phyloP scores from a whole-genome alignment of 148 eudicot genomes.

The Vaccinium vitisidaea region DNA sequence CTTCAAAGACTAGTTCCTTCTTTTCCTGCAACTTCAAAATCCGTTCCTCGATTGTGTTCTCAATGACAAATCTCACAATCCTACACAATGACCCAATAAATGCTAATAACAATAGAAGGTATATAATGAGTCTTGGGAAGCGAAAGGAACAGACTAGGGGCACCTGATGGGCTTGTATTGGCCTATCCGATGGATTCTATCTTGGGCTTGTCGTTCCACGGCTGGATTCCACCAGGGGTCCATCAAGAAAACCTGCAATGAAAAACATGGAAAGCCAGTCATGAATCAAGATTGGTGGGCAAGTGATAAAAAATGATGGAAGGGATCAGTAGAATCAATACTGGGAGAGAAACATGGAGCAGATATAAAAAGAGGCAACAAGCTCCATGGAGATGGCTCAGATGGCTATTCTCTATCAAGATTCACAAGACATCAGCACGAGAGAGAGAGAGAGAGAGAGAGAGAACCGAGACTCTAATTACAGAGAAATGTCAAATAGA shows the following conservation, averaged over 20 bases:
- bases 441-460: neutral
- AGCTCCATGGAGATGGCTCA: conserved; percentile 9
- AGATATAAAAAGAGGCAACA: neutral
- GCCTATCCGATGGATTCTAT: conserved; percentile 91
- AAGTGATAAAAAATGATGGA: neutral
- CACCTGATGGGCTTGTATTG: conserved; percentile 92
- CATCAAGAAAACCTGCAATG: conserved; percentile 84
- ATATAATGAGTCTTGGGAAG: neutral
- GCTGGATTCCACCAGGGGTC: conserved; percentile 99
- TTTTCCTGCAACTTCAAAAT: conserved; percentile 88
- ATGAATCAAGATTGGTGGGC: neutral
- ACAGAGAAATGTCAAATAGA: neutral
- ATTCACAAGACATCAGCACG: neutral
- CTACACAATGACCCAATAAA: conserved; percentile 28
- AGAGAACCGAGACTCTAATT: neutral
- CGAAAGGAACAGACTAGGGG: neutral
- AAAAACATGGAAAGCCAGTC: neutral
- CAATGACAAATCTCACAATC: conserved; percentile 83
- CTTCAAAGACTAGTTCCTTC: conserved; percentile 92
- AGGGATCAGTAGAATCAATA: neutral
- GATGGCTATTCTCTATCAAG: neutral
- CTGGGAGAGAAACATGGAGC: neutral
- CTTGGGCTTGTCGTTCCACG: conserved; percentile 90
- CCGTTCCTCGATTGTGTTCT: conserved; percentile 87
- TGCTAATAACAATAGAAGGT: neutral